Percentiles rank a stretch among this genome's conserved stretches.
phyloP scores from a whole-genome alignment of 1,139 yeast genomes.

The Hemisphaericaspora lyxosophila region DNA sequence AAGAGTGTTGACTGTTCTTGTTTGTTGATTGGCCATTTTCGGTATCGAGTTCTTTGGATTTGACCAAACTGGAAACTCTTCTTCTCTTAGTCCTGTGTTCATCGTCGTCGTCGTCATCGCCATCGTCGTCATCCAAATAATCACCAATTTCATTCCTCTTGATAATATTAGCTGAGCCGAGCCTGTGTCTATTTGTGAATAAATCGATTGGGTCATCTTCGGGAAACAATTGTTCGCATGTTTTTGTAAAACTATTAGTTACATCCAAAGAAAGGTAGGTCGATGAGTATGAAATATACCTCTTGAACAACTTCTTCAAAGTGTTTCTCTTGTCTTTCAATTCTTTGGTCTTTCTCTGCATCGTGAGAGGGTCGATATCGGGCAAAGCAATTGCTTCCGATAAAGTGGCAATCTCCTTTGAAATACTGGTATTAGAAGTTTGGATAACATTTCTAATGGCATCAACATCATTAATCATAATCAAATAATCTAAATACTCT shows the following conservation, averaged over 20 bases:
- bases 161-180: constrained; percentile 44
- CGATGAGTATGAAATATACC: constrained; percentile 32
- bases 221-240: constrained; percentile 68
- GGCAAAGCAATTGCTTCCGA: constrained; percentile 20
- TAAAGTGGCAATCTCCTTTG: constrained; percentile 33
- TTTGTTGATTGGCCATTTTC: constrained; percentile 9
- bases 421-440: constrained; percentile 38
- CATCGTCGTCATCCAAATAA: constrained; percentile 17
- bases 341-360: constrained; percentile 24
- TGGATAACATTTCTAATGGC: constrained; percentile 85
- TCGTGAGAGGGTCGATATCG: constrained; percentile 19
- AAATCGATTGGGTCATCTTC: constrained; percentile 48
- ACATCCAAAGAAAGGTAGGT: constrained; percentile 67
- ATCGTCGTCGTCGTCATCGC: constrained; percentile 20
- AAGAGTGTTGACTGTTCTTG: constrained; percentile 4
- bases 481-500: constrained; percentile 71
- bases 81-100: constrained; percentile 13
- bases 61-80: constrained; percentile 6
- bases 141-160: constrained; percentile 44
- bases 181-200: constrained; percentile 46
- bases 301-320: constrained; percentile 23
- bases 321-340: constrained; percentile 24
- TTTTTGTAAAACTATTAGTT: constrained; percentile 61
- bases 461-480: constrained; percentile 71
- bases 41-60: constrained; percentile 12